Evolutionary conservation across 805 yeast genomes (phyloP).

Genomic region (Yarrowia hollandica): DNA sequence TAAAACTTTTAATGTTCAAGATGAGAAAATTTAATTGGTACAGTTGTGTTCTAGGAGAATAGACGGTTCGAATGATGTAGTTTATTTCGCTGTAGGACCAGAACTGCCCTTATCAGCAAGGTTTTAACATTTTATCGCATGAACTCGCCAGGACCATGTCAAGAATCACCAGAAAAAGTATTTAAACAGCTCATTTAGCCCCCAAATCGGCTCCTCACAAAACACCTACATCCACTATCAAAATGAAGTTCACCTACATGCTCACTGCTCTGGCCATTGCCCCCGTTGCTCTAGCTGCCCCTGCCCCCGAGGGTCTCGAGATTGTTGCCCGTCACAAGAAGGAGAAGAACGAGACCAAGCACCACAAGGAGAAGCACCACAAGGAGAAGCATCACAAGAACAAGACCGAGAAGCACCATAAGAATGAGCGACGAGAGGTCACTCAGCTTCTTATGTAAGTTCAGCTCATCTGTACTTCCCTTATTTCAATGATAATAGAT

Average conservation of each 20-base stretch:
- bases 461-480: too few relatives aligned
- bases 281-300: constrained; percentile 17
- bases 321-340: constrained; percentile 13
- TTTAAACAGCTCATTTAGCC: not conserved
- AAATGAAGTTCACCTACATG: constrained; percentile 16
- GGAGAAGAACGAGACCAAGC: constrained; percentile 19
- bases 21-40: too few relatives aligned
- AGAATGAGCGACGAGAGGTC: constrained; percentile 6
- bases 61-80: not conserved
- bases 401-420: constrained; percentile 19
- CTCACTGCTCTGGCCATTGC: constrained; percentile 20
- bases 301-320: constrained; percentile 19
- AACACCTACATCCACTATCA: not conserved
- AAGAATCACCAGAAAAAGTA: too few relatives aligned
- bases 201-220: not conserved
- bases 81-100: not conserved
- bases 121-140: too few relatives aligned
- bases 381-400: constrained; percentile 13
- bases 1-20: too few relatives aligned
- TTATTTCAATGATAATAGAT: too few relatives aligned
- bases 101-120: not conserved
- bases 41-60: not conserved
- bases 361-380: constrained; percentile 25
- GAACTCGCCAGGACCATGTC: too few relatives aligned
- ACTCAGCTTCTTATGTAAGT: constrained; percentile 5